Conservation (phyloP, 2,329 filamentous ascomycete genomes). For the Samsoniella hepiali region DNA sequence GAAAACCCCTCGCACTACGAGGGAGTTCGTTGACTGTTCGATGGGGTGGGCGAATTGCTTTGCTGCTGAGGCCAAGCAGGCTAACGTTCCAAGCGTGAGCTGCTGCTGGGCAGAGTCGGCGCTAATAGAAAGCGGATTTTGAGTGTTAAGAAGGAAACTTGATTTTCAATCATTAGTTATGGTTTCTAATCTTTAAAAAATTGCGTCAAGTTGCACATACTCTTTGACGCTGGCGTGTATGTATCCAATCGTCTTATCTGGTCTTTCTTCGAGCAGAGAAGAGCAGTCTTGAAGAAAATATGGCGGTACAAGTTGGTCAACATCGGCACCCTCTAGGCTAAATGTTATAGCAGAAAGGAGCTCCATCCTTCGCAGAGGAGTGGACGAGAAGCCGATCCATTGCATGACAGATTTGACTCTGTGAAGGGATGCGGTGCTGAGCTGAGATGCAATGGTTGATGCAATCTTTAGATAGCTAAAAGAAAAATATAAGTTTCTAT, state of each 20-base stretch:
- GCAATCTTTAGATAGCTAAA: slow-evolving; percentile 32
- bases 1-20: not conserved
- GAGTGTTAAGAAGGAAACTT: not conserved
- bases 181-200: not conserved
- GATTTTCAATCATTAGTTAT: not conserved
- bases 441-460: slow-evolving; percentile 22
- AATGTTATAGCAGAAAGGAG: slow-evolving; percentile 34
- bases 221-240: slow-evolving; percentile 30
- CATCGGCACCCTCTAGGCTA: slow-evolving; percentile 1
- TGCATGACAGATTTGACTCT: slow-evolving; percentile 31
- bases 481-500: too few species aligned
- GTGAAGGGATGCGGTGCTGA: slow-evolving; percentile 28
- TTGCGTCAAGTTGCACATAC: slow-evolving; percentile 19
- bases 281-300: slow-evolving; percentile 27
- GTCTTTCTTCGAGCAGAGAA: slow-evolving; percentile 25
- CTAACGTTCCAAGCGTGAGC: not conserved
- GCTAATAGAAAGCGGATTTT: not conserved
- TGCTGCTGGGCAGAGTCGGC: not conserved
- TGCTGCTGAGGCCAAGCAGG: not conserved
- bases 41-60: not conserved
- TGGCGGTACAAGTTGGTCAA: slow-evolving; percentile 21
- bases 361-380: slow-evolving; percentile 33
- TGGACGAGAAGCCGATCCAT: slow-evolving; percentile 37
- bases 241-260: slow-evolving; percentile 26
- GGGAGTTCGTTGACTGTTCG: not conserved